A percentile compares a stretch with the other conserved stretches of the same genome.
Conservation (phyloP, 352 stramenopile species). For the Aphanomyces astaci region DNA sequence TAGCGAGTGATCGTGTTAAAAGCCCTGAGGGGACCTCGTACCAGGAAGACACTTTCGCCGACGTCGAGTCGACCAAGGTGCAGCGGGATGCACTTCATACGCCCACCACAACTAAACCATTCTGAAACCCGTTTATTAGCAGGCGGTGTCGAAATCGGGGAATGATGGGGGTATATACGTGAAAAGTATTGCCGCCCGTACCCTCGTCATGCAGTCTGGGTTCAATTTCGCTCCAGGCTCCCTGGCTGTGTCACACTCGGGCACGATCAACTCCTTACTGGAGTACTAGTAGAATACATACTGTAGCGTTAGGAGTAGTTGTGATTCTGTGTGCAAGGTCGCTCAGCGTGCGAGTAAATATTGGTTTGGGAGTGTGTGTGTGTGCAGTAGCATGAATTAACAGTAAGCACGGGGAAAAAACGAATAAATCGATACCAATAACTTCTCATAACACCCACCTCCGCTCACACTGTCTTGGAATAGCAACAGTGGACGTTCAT, state of each 20-base stretch:
- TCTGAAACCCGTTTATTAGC: too few species aligned
- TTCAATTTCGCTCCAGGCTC: conserved; percentile 14
- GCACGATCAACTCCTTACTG: too few species aligned
- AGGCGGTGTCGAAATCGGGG: too few species aligned
- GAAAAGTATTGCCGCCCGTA: not conserved
- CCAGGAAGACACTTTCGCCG: conserved; percentile 47
- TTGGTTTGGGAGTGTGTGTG: too few species aligned
- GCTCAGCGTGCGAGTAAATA: too few species aligned
- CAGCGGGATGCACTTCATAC: not conserved
- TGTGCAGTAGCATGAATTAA: too few species aligned
- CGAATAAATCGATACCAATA: not conserved
- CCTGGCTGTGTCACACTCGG: conserved; percentile 1
- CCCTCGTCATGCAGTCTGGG: conserved; percentile 16
- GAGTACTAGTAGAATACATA: too few species aligned
- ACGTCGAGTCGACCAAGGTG: conserved; percentile 27
- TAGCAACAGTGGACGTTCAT: not conserved
- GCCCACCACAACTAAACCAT: not conserved
- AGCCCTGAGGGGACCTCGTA: conserved; percentile 46
- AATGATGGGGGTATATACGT: too few species aligned
- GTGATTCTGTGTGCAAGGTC: too few species aligned
- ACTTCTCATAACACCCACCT: not conserved
- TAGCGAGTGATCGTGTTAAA: too few species aligned
- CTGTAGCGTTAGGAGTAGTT: too few species aligned
- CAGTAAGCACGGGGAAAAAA: too few species aligned
- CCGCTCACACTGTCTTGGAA: not conserved